Evolutionary conservation across 2,329 filamentous ascomycete genomes (phyloP).

Genomic region (Elsinoe fawcettii): DNA sequence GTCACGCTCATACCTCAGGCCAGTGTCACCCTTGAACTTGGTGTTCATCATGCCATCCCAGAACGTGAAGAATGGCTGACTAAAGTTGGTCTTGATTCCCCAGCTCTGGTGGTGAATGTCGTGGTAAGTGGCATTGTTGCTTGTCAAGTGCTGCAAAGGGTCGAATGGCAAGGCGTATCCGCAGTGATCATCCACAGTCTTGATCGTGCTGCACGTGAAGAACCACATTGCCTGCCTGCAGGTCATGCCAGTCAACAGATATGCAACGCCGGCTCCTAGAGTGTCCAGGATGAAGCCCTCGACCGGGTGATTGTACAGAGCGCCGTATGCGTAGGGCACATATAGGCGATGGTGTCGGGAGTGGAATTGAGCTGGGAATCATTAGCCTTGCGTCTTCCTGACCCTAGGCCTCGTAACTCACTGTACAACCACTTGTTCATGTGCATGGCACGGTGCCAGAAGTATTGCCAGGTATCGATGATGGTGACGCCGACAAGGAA

Average conservation of each 20-base stretch:
- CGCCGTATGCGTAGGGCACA: slow-evolving; percentile 94
- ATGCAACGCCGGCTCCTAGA: slow-evolving; percentile 73
- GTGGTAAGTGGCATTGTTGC: slow-evolving; percentile 94
- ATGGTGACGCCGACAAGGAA: slow-evolving; percentile 66
- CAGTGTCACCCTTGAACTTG: slow-evolving; percentile 63
- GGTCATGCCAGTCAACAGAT: slow-evolving; percentile 75
- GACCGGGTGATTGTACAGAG: slow-evolving; percentile 91
- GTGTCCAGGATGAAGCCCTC: slow-evolving; percentile 94
- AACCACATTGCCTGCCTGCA: slow-evolving; percentile 80
- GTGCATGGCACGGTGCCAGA: slow-evolving; percentile 93
- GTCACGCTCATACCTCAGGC: slow-evolving; percentile 51
- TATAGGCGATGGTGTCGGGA: slow-evolving; percentile 94
- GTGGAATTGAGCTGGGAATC: slow-evolving; percentile 66
- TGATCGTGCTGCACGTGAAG: slow-evolving; percentile 82
- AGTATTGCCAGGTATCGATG: slow-evolving; percentile 97
- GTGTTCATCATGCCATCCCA: slow-evolving; percentile 83
- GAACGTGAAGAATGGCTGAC: slow-evolving; percentile 86
- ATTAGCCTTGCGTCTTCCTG: slow-evolving; percentile 22
- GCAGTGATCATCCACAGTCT: slow-evolving; percentile 96
- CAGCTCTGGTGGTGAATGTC: slow-evolving; percentile 98
- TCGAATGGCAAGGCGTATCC: slow-evolving; percentile 95
- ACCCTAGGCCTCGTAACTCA: slow-evolving; percentile 42
- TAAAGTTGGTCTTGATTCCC: slow-evolving; percentile 90
- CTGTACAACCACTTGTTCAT: slow-evolving; percentile 95
- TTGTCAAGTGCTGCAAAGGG: slow-evolving; percentile 80